Base-by-base conservation (phyloP, 768 basidiomycete species). In the Podaxis carcinomalis region DNA sequence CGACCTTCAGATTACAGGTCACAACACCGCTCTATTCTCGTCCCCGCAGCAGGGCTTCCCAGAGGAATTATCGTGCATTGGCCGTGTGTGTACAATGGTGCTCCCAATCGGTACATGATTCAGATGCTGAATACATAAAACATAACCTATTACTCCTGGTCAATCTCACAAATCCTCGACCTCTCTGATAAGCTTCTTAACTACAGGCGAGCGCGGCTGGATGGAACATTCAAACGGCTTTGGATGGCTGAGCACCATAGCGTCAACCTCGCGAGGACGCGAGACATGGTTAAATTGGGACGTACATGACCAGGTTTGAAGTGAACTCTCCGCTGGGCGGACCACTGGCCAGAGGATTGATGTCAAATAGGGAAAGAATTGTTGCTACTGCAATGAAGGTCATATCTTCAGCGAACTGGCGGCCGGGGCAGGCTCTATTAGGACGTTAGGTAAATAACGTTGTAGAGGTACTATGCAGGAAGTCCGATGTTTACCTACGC, bases 351-450 rank as follows among this genome's bases (percentile, higher is more conserved):
- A 19, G 19, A 14, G 59, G 51, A 25, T 4, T n/a, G 44, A 73
- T 68, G 46, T 71, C 62, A 50, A 64, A 73, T 4, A 67, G 68
- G 6, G 67, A 65, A n/a, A 73, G 65, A 39, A 67, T 52, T 1
- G 65, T 69, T 0, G 70, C 64, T 10, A 68, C 62, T 13, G 65
- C 64, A 2, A 63, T 53, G 27, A 65, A 73, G 9, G 68, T 62
- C 16, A 68, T 66, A 40, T 70, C 67, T 28, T 70, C 67, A 49
- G 63, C 67, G 56, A 70, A 62, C 39, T 69, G 50, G 37, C 68
- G 57, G 16, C 70, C 72, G 2, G 72, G 69, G 21, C 70, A 73
- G 11, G 69, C 65, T 60, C 72, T 70, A 9, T 32, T 9, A 9
- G 32, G 40, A 42, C 37, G 32, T 16, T 5, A 4, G 36, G 9